Evolutionary conservation across 2,329 filamentous ascomycete species (phyloP), one percentile per base, ranked within the genome.

Genomic region (Aciculosporium take): DNA sequence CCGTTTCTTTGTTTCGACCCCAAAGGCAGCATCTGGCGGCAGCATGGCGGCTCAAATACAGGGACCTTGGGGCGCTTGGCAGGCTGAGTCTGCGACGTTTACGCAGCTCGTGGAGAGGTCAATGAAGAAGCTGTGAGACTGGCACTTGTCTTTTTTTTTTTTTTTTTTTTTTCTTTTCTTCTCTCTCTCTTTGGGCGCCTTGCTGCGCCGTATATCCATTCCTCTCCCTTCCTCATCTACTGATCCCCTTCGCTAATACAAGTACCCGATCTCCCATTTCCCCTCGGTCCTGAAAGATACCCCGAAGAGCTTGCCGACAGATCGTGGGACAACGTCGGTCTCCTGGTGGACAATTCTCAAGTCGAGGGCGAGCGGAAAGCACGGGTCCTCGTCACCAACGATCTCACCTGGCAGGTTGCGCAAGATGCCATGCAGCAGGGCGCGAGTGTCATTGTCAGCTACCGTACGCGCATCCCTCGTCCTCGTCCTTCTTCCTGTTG

Each of bases 251-350:
- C n/a, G n/a, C n/a, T n/a, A n/a, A n/a, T n/a, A n/a, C n/a, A n/a
- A n/a, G n/a, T n/a, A n/a, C n/a, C n/a, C n/a, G n/a, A n/a, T n/a
- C n/a, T n/a, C n/a, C n/a, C n/a, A n/a, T n/a, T n/a, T n/a, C n/a
- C n/a, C n/a, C n/a, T n/a, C n/a, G n/a, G n/a, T n/a, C n/a, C n/a
- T n/a, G 5, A 25, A 37, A 91, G 87, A 45, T 98, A 94, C 57
- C 91, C 91, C 0, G 85, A 93, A 56, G 77, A 78, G 45, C 69
- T 95, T 32, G 91, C 91, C 8, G 91, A 96, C 57, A 81, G 80
- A 51, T 79, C 82, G 49, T 98, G 88, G 73, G 91, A 98, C 59
- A 98, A 98, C 56, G 94, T 93, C n/a, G 91, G 91, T 38, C 72
- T 95, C 40, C 71, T 94, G 38, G 53, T 71, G 41, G 62, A 63